Percentiles rank a stretch among this genome's conserved stretches.
Evolutionary conservation across 2,329 filamentous ascomycete species (phyloP).

Genomic region (Bertia moriformis): DNA sequence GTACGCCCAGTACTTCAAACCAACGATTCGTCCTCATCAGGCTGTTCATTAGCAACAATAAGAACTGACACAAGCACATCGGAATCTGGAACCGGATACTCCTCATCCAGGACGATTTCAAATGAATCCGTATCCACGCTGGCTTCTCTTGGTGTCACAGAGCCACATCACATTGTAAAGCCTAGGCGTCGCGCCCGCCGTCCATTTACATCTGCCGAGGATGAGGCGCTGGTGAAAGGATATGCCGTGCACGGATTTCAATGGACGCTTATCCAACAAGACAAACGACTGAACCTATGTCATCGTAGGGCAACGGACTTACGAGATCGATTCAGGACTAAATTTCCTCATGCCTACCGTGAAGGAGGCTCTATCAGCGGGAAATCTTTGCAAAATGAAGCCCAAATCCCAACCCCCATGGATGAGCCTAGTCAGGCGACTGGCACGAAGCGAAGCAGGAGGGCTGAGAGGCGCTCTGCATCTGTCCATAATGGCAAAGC

Average conservation of each 20-base stretch:
- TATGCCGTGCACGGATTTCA: constrained; percentile 41
- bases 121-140: constrained; percentile 15
- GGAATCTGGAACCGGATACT: background rate
- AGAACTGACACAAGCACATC: background rate
- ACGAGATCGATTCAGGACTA: constrained; percentile 44
- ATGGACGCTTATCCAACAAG: constrained; percentile 44
- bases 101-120: constrained; percentile 8
- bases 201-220: constrained; percentile 39
- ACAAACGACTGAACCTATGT: constrained; percentile 31
- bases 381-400: background rate
- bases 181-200: constrained; percentile 34
- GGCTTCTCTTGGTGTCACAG: constrained; percentile 27
- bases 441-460: background rate
- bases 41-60: too few species aligned
- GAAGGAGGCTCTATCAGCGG: constrained; percentile 19
- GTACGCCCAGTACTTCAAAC: too few species aligned
- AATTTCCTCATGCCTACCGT: constrained; percentile 39
- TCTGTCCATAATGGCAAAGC: background rate
- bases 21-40: background rate
- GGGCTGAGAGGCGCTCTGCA: background rate
- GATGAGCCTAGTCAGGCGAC: too few species aligned
- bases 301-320: constrained; percentile 41
- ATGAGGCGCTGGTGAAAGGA: constrained; percentile 39
- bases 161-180: constrained; percentile 27
- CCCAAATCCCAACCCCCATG: too few species aligned